phyloP scores from a whole-genome alignment of 805 yeast genomes.

The Nakazawaea pomicola region DNA sequence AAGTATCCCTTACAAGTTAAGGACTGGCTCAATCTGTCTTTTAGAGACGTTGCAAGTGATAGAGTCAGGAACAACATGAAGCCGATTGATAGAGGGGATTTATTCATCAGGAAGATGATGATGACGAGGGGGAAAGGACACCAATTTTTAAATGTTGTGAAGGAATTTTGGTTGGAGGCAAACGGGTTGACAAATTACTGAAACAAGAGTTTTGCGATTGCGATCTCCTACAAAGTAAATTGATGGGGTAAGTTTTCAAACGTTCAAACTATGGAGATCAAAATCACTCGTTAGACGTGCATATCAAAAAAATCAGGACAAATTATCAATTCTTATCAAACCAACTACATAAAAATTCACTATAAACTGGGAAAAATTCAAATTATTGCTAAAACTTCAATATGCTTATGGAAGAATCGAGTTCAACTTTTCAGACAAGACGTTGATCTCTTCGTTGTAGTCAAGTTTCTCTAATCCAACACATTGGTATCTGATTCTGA shows the following conservation, averaged over 20 bases:
- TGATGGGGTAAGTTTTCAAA: no score
- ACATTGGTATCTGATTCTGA: constrained; percentile 71
- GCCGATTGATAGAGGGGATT: constrained; percentile 28
- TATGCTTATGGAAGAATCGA: constrained; percentile 24
- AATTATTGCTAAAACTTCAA: no score
- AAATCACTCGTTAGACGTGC: no score
- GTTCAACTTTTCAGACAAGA: constrained; percentile 43
- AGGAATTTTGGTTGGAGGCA: constrained; percentile 59
- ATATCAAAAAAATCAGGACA: no score
- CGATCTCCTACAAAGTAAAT: no score
- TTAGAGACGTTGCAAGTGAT: constrained; percentile 24
- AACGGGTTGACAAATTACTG: constrained; percentile 48
- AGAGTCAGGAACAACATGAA: constrained; percentile 20
- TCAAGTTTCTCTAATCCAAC: constrained; percentile 48
- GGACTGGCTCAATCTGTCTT: constrained; percentile 37
- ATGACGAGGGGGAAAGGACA: constrained; percentile 63
- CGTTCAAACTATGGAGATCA: no score
- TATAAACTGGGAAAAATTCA: no score
- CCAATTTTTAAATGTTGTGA: constrained; percentile 37
- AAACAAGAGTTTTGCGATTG: constrained; percentile 5
- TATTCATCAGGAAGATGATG: constrained; percentile 49
- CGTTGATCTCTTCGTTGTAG: constrained; percentile 55
- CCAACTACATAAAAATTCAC: no score
- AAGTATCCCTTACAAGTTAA: constrained; percentile 36
- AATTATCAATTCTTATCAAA: no score